These are phyloP conservation scores for Clavispora phyllophila DNA, from an alignment of 805 yeast species.

Conservation along the genomic window DNA sequence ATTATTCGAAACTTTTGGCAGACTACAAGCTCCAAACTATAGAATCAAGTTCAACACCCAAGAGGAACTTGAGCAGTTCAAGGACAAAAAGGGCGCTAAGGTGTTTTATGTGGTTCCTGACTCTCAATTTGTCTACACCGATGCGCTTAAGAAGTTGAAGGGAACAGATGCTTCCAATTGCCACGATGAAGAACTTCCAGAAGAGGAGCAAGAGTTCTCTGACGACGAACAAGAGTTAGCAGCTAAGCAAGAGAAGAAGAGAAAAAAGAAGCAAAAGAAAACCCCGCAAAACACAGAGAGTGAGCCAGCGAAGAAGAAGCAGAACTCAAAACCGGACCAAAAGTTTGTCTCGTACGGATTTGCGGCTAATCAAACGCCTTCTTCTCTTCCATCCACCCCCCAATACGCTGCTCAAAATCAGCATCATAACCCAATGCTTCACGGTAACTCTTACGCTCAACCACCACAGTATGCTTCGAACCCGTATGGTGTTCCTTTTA, in stretches of 20 bases:
- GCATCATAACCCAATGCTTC: slow-evolving; percentile 7
- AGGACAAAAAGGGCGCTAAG: slow-evolving; percentile 45
- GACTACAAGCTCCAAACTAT: slow-evolving; percentile 74
- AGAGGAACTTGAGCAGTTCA: slow-evolving; percentile 45
- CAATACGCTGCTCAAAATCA: slow-evolving; percentile 2
- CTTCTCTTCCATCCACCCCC: background rate
- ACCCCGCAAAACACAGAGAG: slow-evolving; percentile 4
- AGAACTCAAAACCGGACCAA: slow-evolving; percentile 11
- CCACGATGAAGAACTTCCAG: slow-evolving; percentile 90
- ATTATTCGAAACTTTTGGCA: slow-evolving; percentile 85
- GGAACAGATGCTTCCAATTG: slow-evolving; percentile 96
- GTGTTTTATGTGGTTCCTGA: slow-evolving; percentile 78
- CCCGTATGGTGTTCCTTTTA: slow-evolving; percentile 22
- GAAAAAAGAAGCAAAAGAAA: slow-evolving; percentile 45
- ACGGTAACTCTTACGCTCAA: background rate
- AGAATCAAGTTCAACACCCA: slow-evolving; percentile 60
- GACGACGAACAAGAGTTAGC: slow-evolving; percentile 88
- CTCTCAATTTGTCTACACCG: slow-evolving; percentile 75
- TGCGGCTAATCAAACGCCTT: slow-evolving; percentile 4
- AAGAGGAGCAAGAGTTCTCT: slow-evolving; percentile 89
- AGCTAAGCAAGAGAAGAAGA: slow-evolving; percentile 59
- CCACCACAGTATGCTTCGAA: background rate
- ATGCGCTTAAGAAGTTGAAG: slow-evolving; percentile 58
- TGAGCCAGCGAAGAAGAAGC: slow-evolving; percentile 17
- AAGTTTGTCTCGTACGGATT: slow-evolving; percentile 17